Base-by-base conservation (phyloP, 2,329 filamentous ascomycete species). In the Fusarium sp. region DNA sequence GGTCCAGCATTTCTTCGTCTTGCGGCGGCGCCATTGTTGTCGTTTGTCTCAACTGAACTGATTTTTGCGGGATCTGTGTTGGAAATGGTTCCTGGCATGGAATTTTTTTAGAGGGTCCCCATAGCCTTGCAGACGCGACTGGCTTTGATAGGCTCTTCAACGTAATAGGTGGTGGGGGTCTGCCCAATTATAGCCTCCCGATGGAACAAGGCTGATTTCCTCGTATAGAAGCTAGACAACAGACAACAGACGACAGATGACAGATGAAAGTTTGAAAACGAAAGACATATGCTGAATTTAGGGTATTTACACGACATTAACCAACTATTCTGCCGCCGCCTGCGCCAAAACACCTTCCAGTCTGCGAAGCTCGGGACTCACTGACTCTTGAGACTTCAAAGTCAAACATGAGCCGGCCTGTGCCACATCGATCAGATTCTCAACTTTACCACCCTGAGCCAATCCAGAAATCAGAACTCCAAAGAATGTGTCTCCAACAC, bases 401-500 rank as follows among this genome's bases (percentile, higher is more conserved):
- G 93, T 96, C 80, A 93, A 79, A 1, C 92, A 87, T 5, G 94
- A 94, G 4, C 91, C 95, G 73, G 85, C 85, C 80, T 98, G 96
- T 29, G 94, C 95, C 35, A 96, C 79, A 58, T 89, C 83, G n/a
- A 99, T 83, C 54, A 96, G 77, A 45, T 90, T 84, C 73, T 88
- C 79, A 60, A 87, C 76, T 62, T 80, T 80, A 5, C 83, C 84
- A 1, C 85, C 85, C 72, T 84, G 86, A 0, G 89, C 89, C 68
- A 98, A 76, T 0, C 92, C 93, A 2, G 93, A 91, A n/a, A 97
- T 82, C 56, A 97, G 72, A 15, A 94, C 91, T 0, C 95, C 96
- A 11, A 96, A 83, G 76, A 98, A 94, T 0, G 96, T 97, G 79
- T 99, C 96, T 0, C 96, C 96, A 4, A 93, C 94, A 1, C 95